Base-by-base conservation (phyloP, 2,329 filamentous ascomycete genomes). In the Calcarisporium arbuscula region DNA sequence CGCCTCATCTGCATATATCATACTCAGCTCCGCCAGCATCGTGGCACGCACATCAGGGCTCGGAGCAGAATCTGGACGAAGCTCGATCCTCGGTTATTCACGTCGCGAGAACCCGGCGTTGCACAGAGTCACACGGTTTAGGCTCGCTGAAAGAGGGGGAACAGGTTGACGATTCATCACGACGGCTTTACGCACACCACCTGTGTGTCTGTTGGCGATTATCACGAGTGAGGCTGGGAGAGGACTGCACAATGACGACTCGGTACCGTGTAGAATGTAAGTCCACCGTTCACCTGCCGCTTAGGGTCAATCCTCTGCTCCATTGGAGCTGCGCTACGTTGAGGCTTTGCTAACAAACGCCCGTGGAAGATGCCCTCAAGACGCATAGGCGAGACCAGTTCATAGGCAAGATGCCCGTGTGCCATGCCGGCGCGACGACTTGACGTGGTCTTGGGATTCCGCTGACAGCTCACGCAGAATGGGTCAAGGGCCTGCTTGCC, bases 401-500 rank as follows among this genome's bases (percentile, higher is more conserved):
- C 51, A 87, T 88, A 61, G 72, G 84, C 82, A 66, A 39, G 59
- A 47, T 11, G 14, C 21, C 26, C 28, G 12, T 17, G 14, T 14
- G 11, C 19, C 21, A 10, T 9, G 11, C 14, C 18, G n/a, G 7
- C 19, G 26, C 15, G n/a, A n/a, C n/a, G n/a, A n/a, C n/a, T n/a
- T n/a, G n/a, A n/a, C n/a, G n/a, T n/a, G n/a, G n/a, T 23, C 19
- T 15, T 25, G 19, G 20, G 25, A 26, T n/a, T 14, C 16, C 11
- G 10, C 16, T 28, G 14, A 26, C 21, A 41, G 32, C n/a, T n/a
- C n/a, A n/a, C n/a, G 42, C 50, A 79, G 87, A 95, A 82, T 96
- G 90, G 90, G 86, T 96, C 69, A 96, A 98, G 64, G 85, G 83
- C 25, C 74, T 96, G 5, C 70, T 96, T 10, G 92, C 92, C 2